Conservation (phyloP, 306 rosid species). For the Prunus davidiana region DNA sequence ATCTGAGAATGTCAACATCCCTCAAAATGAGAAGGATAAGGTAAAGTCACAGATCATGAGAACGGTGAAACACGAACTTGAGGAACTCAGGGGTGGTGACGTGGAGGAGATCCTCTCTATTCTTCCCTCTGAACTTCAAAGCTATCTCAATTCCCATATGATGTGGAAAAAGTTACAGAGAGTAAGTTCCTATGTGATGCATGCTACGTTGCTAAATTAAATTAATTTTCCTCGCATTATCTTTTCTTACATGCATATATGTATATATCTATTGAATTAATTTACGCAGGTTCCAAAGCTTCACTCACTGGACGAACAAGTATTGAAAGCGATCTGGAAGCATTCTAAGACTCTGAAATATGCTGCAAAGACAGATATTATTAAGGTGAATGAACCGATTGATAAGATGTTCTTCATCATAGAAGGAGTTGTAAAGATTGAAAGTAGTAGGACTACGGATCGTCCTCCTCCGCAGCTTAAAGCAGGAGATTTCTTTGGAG, state of each 20-base stretch:
- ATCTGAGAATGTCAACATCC: background rate
- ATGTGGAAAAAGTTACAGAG: background rate
- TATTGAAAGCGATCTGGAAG: background rate
- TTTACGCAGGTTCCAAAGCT: background rate
- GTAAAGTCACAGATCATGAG: background rate
- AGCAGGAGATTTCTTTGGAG: background rate
- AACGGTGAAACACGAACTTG: background rate
- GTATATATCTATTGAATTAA: too few species aligned
- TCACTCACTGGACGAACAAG: background rate
- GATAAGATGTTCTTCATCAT: background rate
- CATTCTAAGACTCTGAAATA: background rate
- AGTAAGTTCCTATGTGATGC: background rate
- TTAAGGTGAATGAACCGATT: background rate
- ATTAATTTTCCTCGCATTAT: too few species aligned
- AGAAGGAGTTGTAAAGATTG: background rate
- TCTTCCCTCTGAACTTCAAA: background rate
- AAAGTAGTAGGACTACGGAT: background rate
- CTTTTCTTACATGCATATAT: too few species aligned
- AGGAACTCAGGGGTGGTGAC: background rate
- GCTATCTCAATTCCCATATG: background rate
- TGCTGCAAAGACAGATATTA: background rate
- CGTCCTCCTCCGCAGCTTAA: background rate
- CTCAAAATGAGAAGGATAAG: background rate
- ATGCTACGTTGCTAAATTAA: too few species aligned
- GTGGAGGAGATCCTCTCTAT: background rate